Evolutionary conservation across 768 basidiomycete species (phyloP), one percentile per base, ranked within the genome.

Genomic region (Tylopilus cervinicoccineus): DNA sequence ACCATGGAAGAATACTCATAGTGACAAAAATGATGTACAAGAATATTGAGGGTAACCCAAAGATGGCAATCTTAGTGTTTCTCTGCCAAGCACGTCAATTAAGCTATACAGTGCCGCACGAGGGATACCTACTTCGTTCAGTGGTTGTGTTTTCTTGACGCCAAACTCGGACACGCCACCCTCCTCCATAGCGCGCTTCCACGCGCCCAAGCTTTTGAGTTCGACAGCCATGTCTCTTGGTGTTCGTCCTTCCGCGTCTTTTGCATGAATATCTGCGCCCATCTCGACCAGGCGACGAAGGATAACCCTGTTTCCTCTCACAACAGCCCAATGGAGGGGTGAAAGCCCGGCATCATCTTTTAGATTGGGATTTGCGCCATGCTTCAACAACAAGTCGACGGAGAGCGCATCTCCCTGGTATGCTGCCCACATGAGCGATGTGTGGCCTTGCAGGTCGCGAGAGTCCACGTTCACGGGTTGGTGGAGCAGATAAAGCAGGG

Each of bases 341-440:
- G 91, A 78, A 43, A 99, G 76, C 0, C 93, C 94, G 0, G 79
- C 70, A 58, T 90, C 84, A 63, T 98, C 96, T 29, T 78, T 78
- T 12, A 84, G 67, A 50, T 82, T 82, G 1, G 85, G 75, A 49
- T 82, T 88, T 2, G 96, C 93, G 3, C 91, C 91, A 56, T 94
- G 90, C 47, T 84, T 80, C 43, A 99, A 76, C 34, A 99, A 70
- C 38, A 98, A 68, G 54, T 97, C 93, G 6, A 98, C 93, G 3
- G 89, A 92, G 28, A 98, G 79, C 2, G 93, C 93, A 62, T 99
- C 96, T 38, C 96, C 96, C 65, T 99, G 96, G 68, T 98, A 99
- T 9, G 93, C 91, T 6, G 96, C 96, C 96, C 96, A 99, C 91
- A 97, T 96, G 42, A 98, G 76, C 0, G 90, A 78, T 0, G 95